Evolutionary conservation across 148 eudicot species (phyloP).

Genomic region (Suaeda aralocaspica): DNA sequence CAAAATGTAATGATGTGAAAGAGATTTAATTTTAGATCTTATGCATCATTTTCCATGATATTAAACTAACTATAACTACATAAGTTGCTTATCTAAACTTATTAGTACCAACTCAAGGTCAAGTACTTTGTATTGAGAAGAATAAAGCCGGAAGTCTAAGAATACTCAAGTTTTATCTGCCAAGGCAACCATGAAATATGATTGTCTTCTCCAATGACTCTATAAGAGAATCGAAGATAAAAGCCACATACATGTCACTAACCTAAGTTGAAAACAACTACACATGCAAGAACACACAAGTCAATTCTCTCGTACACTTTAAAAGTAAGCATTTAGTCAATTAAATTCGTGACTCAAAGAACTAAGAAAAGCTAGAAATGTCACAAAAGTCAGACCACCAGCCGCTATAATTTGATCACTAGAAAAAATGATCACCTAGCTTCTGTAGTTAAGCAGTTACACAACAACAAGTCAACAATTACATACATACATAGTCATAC

Average conservation of each 20-base stretch:
- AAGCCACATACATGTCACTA: background rate
- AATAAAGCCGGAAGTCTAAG: too few species aligned
- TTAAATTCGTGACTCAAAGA: background rate
- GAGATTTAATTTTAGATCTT: too few species aligned
- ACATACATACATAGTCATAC: too few species aligned
- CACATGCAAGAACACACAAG: background rate
- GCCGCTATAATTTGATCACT: too few species aligned
- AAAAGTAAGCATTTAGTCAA: background rate
- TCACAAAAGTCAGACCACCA: background rate
- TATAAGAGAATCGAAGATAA: background rate
- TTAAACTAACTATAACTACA: too few species aligned
- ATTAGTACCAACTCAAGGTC: too few species aligned
- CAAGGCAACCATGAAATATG: background rate
- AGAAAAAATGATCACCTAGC: too few species aligned
- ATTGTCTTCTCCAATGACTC: background rate
- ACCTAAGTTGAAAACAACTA: background rate
- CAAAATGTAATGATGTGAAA: too few species aligned
- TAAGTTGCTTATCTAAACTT: too few species aligned
- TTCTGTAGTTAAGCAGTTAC: slow-evolving; percentile 1
- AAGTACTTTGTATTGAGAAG: too few species aligned
- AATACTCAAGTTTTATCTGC: too few species aligned
- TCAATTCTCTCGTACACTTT: background rate
- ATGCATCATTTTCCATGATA: too few species aligned
- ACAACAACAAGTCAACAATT: slow-evolving; percentile 4
- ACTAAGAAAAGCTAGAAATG: background rate